phyloP scores from a whole-genome alignment of 352 stramenopile genomes.

The Phytophthora melonis region DNA sequence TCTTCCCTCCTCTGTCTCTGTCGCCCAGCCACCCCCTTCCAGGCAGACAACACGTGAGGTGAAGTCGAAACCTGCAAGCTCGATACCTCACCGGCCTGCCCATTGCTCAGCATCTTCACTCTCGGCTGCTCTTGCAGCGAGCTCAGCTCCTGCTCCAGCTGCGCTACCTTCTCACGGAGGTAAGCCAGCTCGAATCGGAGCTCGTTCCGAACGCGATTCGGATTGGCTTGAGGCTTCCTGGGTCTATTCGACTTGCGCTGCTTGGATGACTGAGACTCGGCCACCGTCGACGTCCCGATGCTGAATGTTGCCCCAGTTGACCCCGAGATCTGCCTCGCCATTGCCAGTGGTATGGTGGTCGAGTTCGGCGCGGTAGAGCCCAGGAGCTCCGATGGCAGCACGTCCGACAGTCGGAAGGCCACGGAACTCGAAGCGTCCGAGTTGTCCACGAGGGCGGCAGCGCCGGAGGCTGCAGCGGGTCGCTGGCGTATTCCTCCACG shows the following conservation, averaged over 20 bases:
- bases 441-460: conserved; percentile 22
- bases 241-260: conserved; percentile 24
- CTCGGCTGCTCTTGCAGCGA: conserved; percentile 27
- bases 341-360: conserved; percentile 1
- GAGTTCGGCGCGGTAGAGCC: conserved; percentile 2
- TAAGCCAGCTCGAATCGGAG: conserved; percentile 74
- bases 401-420: conserved; percentile 17
- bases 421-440: conserved; percentile 28
- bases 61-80: conserved; percentile 1
- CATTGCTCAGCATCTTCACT: conserved; percentile 1
- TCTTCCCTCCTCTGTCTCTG: conserved; percentile 46
- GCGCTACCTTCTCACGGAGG: conserved; percentile 72
- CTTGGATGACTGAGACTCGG: neutral
- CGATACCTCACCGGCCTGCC: neutral
- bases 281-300: neutral
- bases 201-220: conserved; percentile 42
- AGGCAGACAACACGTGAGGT: conserved; percentile 36
- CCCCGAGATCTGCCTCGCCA: conserved; percentile 16
- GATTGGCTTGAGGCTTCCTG: conserved; percentile 39
- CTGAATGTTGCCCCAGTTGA: neutral
- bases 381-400: neutral
- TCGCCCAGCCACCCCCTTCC: conserved; percentile 39
- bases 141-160: conserved; percentile 62
- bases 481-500: conserved; percentile 37
- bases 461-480: conserved; percentile 16